These are phyloP conservation scores for Globisporangium mamillatum DNA, from an alignment of 352 stramenopile genomes.

Conservation along the genomic window DNA sequence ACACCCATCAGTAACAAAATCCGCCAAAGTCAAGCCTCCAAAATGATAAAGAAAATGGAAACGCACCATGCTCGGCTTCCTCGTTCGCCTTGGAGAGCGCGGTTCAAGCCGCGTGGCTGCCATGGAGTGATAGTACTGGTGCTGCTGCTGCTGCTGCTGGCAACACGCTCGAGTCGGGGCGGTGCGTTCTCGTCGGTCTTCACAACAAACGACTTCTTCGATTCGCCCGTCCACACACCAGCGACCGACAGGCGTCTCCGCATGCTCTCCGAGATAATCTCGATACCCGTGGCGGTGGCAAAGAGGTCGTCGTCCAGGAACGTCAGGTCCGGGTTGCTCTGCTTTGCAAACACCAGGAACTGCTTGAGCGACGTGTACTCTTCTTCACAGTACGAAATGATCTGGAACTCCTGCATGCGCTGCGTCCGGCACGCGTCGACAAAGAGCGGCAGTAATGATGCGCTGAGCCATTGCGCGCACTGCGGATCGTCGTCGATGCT, in stretches of 20 bases:
- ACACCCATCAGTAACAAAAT: background rate
- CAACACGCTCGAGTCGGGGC: slow-evolving; percentile 22
- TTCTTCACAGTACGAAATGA: slow-evolving; percentile 58
- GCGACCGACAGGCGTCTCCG: slow-evolving; percentile 68
- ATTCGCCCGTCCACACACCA: slow-evolving; percentile 64
- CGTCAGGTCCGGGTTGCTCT: slow-evolving; percentile 48
- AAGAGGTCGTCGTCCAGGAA: slow-evolving; percentile 82
- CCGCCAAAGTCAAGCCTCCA: background rate
- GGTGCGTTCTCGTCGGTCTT: slow-evolving; percentile 40
- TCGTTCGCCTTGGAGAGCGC: slow-evolving; percentile 27
- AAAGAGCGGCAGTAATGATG: slow-evolving; percentile 67
- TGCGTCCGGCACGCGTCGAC: slow-evolving; percentile 60
- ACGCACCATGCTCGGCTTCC: slow-evolving; percentile 58
- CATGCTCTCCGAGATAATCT: slow-evolving; percentile 78
- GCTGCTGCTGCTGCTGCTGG: slow-evolving; percentile 13
- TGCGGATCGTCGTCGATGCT: slow-evolving; percentile 63
- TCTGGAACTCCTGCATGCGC: slow-evolving; percentile 56
- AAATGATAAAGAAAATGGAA: background rate
- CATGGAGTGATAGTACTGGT: slow-evolving; percentile 41
- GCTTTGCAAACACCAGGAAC: slow-evolving; percentile 69
- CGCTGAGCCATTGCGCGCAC: slow-evolving; percentile 68
- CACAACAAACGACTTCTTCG: slow-evolving; percentile 63
- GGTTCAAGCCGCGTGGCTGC: slow-evolving; percentile 46
- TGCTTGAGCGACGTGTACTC: slow-evolving; percentile 70
- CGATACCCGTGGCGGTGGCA: slow-evolving; percentile 55